Conservation (phyloP, 2,329 filamentous ascomycete species). For the Annulohypoxylon truncatum region DNA sequence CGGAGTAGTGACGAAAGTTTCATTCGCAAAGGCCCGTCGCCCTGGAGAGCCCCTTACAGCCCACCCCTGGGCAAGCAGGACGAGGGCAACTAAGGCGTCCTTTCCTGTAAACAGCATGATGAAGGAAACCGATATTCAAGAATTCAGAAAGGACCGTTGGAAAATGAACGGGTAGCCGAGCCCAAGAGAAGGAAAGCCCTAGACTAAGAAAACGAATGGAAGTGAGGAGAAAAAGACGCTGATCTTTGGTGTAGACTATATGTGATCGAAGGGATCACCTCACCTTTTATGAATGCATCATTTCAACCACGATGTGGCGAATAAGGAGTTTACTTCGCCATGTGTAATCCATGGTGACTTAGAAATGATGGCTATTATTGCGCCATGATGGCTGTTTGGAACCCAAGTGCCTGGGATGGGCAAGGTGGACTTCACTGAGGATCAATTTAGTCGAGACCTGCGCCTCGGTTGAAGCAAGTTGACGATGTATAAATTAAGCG, state of each 20-base stretch:
- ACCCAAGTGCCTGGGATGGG: constrained; percentile 3
- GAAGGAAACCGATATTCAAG: constrained; percentile 26
- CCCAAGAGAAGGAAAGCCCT: constrained; percentile 33
- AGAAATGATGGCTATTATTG: background rate
- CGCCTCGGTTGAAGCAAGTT: constrained; percentile 26
- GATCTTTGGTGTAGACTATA: background rate
- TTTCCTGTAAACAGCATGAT: constrained; percentile 42
- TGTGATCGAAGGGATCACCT: constrained; percentile 1
- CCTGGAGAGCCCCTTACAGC: constrained; percentile 30
- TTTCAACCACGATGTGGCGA: background rate
- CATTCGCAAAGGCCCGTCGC: constrained; percentile 7
- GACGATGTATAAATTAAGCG: background rate
- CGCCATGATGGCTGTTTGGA: background rate
- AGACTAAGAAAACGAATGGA: constrained; percentile 31
- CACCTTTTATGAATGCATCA: constrained; percentile 16
- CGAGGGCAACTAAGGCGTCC: constrained; percentile 27
- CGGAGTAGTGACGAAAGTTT: background rate
- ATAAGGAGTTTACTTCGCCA: constrained; percentile 4
- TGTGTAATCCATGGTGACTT: background rate
- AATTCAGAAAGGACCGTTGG: constrained; percentile 10
- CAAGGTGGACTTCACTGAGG: constrained; percentile 6
- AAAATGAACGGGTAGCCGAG: constrained; percentile 37
- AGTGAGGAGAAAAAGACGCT: constrained; percentile 17
- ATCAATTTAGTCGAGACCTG: constrained; percentile 32
- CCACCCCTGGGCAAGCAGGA: constrained; percentile 32